Conservation (phyloP, 495 filamentous ascomycete species). For the Cladorrhinum samala region DNA sequence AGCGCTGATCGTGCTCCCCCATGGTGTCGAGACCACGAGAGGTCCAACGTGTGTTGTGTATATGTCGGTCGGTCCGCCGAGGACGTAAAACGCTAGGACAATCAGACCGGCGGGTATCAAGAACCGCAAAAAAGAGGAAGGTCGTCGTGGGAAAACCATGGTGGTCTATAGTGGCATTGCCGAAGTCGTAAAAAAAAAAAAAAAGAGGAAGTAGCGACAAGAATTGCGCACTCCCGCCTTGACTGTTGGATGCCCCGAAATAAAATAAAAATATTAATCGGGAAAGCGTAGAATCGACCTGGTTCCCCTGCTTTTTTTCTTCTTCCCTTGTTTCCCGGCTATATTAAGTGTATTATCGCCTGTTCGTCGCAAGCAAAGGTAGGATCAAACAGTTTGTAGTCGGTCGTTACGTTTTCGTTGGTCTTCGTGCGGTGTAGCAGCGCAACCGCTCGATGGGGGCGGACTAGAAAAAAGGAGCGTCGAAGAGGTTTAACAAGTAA, state of each 20-base stretch:
- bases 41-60: not conserved
- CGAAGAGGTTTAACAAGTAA: too few relatives aligned
- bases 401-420: too few relatives aligned
- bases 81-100: slow-evolving; percentile 25
- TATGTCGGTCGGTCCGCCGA: not conserved
- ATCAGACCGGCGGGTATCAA: slow-evolving; percentile 27
- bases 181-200: not conserved
- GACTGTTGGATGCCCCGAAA: not conserved
- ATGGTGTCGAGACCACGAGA: not conserved
- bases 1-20: not conserved
- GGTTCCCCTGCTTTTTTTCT: too few relatives aligned
- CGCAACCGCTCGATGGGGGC: too few relatives aligned
- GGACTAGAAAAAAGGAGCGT: too few relatives aligned
- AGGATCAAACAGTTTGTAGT: too few relatives aligned
- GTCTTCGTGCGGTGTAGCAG: too few relatives aligned
- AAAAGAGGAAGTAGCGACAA: not conserved
- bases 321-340: too few relatives aligned
- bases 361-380: too few relatives aligned
- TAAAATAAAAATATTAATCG: too few relatives aligned
- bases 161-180: not conserved
- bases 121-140: slow-evolving; percentile 33
- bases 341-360: too few relatives aligned
- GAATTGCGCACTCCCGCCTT: not conserved
- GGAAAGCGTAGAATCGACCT: too few relatives aligned
- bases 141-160: slow-evolving; percentile 29